These are phyloP conservation scores for Ustilago hordei DNA, from an alignment of 1,284 basidiomycete species.

Conservation along the genomic window DNA sequence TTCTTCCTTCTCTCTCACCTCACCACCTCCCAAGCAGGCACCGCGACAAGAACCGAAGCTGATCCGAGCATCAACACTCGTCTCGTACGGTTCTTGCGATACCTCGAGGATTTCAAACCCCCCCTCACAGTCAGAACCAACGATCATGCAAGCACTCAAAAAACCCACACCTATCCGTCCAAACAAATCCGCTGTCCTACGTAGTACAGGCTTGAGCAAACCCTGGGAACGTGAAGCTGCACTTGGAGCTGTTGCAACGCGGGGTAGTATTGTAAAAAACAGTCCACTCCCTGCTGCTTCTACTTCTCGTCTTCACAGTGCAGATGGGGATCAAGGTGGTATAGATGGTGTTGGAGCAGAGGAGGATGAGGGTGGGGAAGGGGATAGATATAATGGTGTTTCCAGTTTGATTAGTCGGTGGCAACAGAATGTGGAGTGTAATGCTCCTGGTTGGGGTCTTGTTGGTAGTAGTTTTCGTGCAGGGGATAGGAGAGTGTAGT, in stretches of 20 bases:
- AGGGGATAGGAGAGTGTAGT: neutral
- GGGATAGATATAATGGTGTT: slow-evolving; percentile 47
- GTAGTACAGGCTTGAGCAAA: slow-evolving; percentile 19
- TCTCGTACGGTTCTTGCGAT: slow-evolving; percentile 5
- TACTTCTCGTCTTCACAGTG: slow-evolving; percentile 6
- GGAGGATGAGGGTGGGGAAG: neutral
- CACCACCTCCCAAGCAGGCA: neutral
- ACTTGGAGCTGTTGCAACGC: slow-evolving; percentile 26
- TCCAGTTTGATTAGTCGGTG: slow-evolving; percentile 41
- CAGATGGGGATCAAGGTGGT: neutral
- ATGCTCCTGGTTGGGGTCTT: slow-evolving; percentile 56
- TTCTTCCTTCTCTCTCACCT: slow-evolving; percentile 6
- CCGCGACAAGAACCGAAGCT: neutral
- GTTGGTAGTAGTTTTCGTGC: slow-evolving; percentile 18
- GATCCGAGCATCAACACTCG: slow-evolving; percentile 3
- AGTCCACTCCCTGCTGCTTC: slow-evolving; percentile 20
- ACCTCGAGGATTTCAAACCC: neutral
- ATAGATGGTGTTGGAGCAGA: neutral
- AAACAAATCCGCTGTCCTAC: slow-evolving; percentile 14
- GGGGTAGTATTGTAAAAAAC: slow-evolving; percentile 22
- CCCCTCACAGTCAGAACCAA: slow-evolving; percentile 6
- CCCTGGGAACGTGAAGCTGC: slow-evolving; percentile 62
- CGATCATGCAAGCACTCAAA: slow-evolving; percentile 28
- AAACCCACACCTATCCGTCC: slow-evolving; percentile 36
- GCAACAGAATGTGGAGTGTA: slow-evolving; percentile 51